phyloP scores from a whole-genome alignment of 2,329 filamentous ascomycete species.

The Erysiphe neolycopersici region DNA sequence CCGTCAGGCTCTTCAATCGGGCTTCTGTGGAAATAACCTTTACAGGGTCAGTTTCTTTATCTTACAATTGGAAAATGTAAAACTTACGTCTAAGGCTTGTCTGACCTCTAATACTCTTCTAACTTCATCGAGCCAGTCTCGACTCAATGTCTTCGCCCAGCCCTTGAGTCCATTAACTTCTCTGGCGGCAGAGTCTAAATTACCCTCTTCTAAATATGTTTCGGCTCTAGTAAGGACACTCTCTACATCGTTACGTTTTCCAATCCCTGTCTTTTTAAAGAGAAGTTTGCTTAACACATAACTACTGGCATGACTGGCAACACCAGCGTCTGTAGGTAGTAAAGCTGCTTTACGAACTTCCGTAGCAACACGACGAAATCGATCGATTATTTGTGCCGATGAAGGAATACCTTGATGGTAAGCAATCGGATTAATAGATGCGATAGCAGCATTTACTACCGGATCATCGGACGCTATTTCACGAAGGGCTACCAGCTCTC shows the following conservation, averaged over 20 bases:
- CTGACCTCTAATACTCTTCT: conserved; percentile 82
- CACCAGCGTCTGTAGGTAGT: conserved; percentile 75
- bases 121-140: conserved; percentile 80
- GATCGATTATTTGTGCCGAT: conserved; percentile 65
- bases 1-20: conserved; percentile 59
- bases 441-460: conserved; percentile 77
- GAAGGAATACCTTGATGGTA: conserved; percentile 83
- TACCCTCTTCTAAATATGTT: conserved; percentile 71
- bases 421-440: conserved; percentile 78
- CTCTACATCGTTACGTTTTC: conserved; percentile 72
- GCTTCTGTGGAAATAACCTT: conserved; percentile 79
- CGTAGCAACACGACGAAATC: conserved; percentile 73
- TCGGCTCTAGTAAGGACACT: conserved; percentile 77
- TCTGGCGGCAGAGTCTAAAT: conserved; percentile 68
- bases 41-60: not conserved
- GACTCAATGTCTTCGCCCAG: conserved; percentile 85
- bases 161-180: conserved; percentile 86
- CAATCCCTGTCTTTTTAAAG: conserved; percentile 79
- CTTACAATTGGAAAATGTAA: not conserved
- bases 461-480: conserved; percentile 65
- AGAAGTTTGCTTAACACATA: conserved; percentile 77
- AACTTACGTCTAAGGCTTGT: conserved; percentile 78
- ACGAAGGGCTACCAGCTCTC: conserved; percentile 81
- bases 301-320: conserved; percentile 80
- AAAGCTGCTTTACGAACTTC: conserved; percentile 90